A percentile compares a stretch with the other conserved stretches of the same genome.
Evolutionary conservation across 495 filamentous ascomycete species (phyloP).

Genomic region (Penicillium verhagenii): DNA sequence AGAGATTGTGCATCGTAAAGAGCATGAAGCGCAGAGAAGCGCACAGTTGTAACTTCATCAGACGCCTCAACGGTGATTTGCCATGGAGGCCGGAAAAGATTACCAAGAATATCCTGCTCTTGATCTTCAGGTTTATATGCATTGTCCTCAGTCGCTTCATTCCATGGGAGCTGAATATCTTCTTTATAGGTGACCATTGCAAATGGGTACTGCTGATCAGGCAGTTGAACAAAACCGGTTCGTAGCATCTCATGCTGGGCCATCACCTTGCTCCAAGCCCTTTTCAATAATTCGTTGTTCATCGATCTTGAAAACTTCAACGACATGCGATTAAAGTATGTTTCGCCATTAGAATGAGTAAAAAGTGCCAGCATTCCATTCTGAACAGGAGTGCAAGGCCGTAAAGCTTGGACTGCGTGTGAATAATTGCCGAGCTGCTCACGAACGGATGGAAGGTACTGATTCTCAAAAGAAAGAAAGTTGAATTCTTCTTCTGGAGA

Average conservation of each 20-base stretch:
- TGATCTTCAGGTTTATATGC: constrained; percentile 9
- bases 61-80: constrained; percentile 35
- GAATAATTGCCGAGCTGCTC: constrained; percentile 17
- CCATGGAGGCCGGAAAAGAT: constrained; percentile 50
- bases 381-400: constrained; percentile 65
- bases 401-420: constrained; percentile 25
- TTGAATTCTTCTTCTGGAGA: constrained; percentile 18
- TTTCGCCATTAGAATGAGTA: constrained; percentile 57
- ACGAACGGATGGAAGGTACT: constrained; percentile 54
- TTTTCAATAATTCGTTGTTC: constrained; percentile 51
- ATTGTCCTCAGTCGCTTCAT: constrained; percentile 20
- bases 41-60: constrained; percentile 24
- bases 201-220: constrained; percentile 50
- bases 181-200: constrained; percentile 61
- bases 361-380: constrained; percentile 81
- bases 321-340: constrained; percentile 80
- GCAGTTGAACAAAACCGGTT: constrained; percentile 63
- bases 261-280: constrained; percentile 57
- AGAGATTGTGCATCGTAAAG: constrained; percentile 78
- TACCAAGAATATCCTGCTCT: constrained; percentile 26
- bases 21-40: constrained; percentile 66
- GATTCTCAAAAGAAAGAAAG: constrained; percentile 43
- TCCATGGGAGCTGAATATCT: constrained; percentile 42
- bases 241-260: constrained; percentile 66
- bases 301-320: constrained; percentile 51